Percentiles rank a stretch among this genome's conserved stretches.
Conservation (phyloP, 108 stramenopile genomes). For the Skeletonema potamos region DNA sequence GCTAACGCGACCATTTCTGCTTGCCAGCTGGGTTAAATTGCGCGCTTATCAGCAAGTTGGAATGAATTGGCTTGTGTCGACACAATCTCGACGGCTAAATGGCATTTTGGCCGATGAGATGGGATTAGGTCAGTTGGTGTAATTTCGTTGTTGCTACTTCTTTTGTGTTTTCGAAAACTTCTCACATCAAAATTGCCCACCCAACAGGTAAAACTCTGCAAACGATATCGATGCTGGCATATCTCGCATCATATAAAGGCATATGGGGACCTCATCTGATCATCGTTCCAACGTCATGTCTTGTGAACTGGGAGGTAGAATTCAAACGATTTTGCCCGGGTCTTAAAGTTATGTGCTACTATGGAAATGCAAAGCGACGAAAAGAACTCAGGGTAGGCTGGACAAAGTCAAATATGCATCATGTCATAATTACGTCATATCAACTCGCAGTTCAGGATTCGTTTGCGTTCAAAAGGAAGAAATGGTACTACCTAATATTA, state of each 20-base stretch:
- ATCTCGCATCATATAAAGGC: slow-evolving; percentile 91
- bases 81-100: slow-evolving; percentile 93
- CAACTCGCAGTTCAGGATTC: slow-evolving; percentile 97
- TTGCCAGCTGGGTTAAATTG: slow-evolving; percentile 83
- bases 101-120: slow-evolving; percentile 99
- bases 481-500: slow-evolving; percentile 97
- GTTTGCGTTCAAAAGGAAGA: slow-evolving; percentile 91
- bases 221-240: slow-evolving; percentile 94
- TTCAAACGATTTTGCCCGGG: slow-evolving; percentile 94
- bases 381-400: slow-evolving; percentile 93
- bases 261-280: slow-evolving; percentile 99
- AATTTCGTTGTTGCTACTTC: background rate
- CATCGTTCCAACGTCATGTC: slow-evolving; percentile 95
- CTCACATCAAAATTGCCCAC: background rate
- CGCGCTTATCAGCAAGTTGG: slow-evolving; percentile 96
- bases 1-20: slow-evolving; percentile 74
- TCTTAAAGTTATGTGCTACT: slow-evolving; percentile 94
- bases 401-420: slow-evolving; percentile 92
- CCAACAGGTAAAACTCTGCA: slow-evolving; percentile 84
- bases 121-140: slow-evolving; percentile 56
- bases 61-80: slow-evolving; percentile 95
- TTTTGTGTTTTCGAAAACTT: background rate
- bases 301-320: slow-evolving; percentile 99
- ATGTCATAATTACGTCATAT: slow-evolving; percentile 97
- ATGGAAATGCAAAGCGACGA: slow-evolving; percentile 90